A percentile compares a stretch with the other conserved stretches of the same genome.
Conservation (phyloP, 441 rosid species). For the Erysimum pusillum region DNA sequence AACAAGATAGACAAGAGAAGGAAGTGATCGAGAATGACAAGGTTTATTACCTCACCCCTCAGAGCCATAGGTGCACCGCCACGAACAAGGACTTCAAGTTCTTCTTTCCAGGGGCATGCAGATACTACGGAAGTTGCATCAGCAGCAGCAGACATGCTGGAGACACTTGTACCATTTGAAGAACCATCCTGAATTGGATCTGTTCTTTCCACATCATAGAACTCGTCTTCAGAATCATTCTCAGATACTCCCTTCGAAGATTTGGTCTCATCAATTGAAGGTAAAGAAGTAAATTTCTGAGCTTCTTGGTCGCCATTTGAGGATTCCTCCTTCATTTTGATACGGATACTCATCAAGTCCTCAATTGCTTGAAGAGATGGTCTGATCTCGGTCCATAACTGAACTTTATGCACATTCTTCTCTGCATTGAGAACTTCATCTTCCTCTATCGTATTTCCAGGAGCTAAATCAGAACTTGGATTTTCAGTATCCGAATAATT, state of each 20-base stretch:
- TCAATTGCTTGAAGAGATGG: slow-evolving; percentile 78
- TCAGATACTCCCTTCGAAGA: slow-evolving; percentile 72
- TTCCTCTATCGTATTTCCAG: slow-evolving; percentile 53
- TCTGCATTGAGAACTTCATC: slow-evolving; percentile 46
- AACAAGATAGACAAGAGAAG: background rate
- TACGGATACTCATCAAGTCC: slow-evolving; percentile 84
- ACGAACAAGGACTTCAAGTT: slow-evolving; percentile 93
- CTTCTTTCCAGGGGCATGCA: slow-evolving; percentile 84
- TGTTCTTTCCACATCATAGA: slow-evolving; percentile 89
- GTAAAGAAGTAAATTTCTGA: slow-evolving; percentile 52
- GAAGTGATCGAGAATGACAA: slow-evolving; percentile 25
- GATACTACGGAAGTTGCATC: slow-evolving; percentile 56
- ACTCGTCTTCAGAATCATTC: slow-evolving; percentile 90
- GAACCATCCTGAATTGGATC: slow-evolving; percentile 67
- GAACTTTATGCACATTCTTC: slow-evolving; percentile 58
- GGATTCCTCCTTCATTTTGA: slow-evolving; percentile 57
- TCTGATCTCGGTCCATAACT: slow-evolving; percentile 85
- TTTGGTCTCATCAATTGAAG: slow-evolving; percentile 59
- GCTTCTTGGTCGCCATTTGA: slow-evolving; percentile 56
- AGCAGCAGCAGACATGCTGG: slow-evolving; percentile 47
- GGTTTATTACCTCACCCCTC: slow-evolving; percentile 86
- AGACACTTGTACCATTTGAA: slow-evolving; percentile 57
- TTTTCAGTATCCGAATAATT: slow-evolving; percentile 51
- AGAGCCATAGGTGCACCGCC: slow-evolving; percentile 99
- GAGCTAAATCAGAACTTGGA: slow-evolving; percentile 49